Conservation (phyloP, 2,329 filamentous ascomycete genomes). For the Xylariaceae sp. region DNA sequence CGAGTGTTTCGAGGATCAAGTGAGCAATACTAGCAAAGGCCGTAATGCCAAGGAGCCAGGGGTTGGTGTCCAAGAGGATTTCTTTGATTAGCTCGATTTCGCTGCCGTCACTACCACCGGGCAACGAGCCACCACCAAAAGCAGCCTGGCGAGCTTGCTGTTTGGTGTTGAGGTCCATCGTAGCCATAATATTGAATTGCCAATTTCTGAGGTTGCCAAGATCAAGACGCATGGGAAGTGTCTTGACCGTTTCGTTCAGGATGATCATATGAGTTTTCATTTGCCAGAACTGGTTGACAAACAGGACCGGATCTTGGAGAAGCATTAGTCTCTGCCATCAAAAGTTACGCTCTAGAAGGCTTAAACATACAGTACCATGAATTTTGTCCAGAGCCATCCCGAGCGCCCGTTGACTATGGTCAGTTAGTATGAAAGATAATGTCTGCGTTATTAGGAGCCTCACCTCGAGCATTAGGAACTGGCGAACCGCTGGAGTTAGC, state of each 20-base stretch:
- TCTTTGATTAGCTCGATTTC: conserved; percentile 99
- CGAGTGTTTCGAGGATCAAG: conserved; percentile 93
- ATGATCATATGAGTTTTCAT: conserved; percentile 88
- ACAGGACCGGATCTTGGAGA: conserved; percentile 77
- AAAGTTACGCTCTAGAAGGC: not conserved
- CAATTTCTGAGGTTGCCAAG: conserved; percentile 82
- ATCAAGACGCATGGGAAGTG: conserved; percentile 81
- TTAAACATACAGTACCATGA: conserved; percentile 76
- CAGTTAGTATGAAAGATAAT: conserved; percentile 5
- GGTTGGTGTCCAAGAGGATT: conserved; percentile 91
- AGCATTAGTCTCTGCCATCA: conserved; percentile 22
- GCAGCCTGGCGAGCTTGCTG: conserved; percentile 80
- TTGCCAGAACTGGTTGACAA: conserved; percentile 97
- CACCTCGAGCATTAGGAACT: conserved; percentile 78
- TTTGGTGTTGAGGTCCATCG: conserved; percentile 86
- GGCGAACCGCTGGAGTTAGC: conserved; percentile 75
- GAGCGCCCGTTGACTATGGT: conserved; percentile 67
- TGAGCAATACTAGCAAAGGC: conserved; percentile 85
- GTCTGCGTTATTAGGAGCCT: not conserved
- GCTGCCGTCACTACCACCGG: conserved; percentile 83
- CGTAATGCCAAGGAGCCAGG: conserved; percentile 83
- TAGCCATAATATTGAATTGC: conserved; percentile 87
- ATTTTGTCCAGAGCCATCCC: conserved; percentile 84
- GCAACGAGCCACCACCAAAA: conserved; percentile 66
- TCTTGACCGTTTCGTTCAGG: conserved; percentile 86